phyloP scores from a whole-genome alignment of 345 rosid genomes.

The Moricandia moricandioides region DNA sequence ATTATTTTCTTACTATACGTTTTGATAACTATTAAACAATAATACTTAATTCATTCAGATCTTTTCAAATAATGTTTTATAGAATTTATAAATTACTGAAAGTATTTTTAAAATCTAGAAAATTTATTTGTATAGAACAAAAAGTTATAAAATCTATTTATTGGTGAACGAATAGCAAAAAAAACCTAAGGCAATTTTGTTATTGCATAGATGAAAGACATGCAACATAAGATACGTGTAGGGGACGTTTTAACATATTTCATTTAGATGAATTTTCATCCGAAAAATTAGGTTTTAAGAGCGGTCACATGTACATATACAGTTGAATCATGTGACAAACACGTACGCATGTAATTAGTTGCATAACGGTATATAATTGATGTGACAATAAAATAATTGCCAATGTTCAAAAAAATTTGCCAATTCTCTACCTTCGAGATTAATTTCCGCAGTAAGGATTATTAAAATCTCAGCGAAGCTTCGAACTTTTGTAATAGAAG shows the following conservation, averaged over 20 bases:
- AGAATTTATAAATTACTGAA: too few relatives aligned
- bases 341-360: neutral
- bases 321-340: neutral
- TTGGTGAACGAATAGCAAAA: too few relatives aligned
- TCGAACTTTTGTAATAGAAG: slow-evolving; percentile 38
- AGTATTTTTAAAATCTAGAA: too few relatives aligned
- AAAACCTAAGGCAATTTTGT: neutral
- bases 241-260: neutral
- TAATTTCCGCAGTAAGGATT: neutral
- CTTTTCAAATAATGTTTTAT: too few relatives aligned
- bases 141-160: too few relatives aligned
- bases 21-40: too few relatives aligned
- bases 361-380: neutral
- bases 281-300: neutral
- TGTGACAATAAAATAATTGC: slow-evolving; percentile 12
- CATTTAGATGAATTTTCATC: neutral
- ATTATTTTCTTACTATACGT: too few relatives aligned
- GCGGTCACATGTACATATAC: slow-evolving; percentile 1
- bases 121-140: too few relatives aligned
- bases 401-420: too few relatives aligned
- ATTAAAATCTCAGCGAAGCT: slow-evolving; percentile 38
- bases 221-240: neutral
- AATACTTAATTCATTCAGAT: too few relatives aligned
- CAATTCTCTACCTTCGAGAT: slow-evolving; percentile 23
- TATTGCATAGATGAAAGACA: neutral